phyloP scores from a whole-genome alignment of 106 monocot genomes.

The Allium sativum region DNA sequence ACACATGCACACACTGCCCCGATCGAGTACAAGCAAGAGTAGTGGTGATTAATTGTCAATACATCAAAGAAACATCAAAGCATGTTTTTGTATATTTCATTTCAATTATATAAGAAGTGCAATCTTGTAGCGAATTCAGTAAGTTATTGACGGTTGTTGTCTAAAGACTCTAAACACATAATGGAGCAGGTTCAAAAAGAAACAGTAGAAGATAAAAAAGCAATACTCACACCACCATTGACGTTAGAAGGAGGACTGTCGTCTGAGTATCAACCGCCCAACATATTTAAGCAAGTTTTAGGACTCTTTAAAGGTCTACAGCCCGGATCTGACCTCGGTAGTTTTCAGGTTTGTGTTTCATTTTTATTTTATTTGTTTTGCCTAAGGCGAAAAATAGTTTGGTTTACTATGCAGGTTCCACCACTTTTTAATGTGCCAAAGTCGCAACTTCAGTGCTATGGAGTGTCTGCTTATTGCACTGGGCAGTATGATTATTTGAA shows the following conservation, averaged over 20 bases:
- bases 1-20: no score
- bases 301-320: slow-evolving; percentile 56
- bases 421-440: slow-evolving; percentile 93
- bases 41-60: no score
- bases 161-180: no score
- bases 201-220: neutral
- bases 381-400: no score
- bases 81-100: no score
- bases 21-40: no score
- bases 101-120: no score
- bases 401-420: slow-evolving; percentile 40
- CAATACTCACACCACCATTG: slow-evolving; percentile 58
- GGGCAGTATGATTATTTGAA: slow-evolving; percentile 30
- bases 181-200: slow-evolving; percentile 6
- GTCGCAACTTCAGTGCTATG: slow-evolving; percentile 90
- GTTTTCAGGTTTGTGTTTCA: slow-evolving; percentile 44
- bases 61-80: no score
- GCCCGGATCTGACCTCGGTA: slow-evolving; percentile 76
- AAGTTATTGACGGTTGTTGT: no score
- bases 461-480: slow-evolving; percentile 65
- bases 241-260: slow-evolving; percentile 51
- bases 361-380: no score
- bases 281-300: slow-evolving; percentile 50
- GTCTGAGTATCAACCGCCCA: slow-evolving; percentile 48
- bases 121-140: no score